Evolutionary conservation across 495 filamentous ascomycete species (phyloP).

Genomic region (Xylaria bambusicola): DNA sequence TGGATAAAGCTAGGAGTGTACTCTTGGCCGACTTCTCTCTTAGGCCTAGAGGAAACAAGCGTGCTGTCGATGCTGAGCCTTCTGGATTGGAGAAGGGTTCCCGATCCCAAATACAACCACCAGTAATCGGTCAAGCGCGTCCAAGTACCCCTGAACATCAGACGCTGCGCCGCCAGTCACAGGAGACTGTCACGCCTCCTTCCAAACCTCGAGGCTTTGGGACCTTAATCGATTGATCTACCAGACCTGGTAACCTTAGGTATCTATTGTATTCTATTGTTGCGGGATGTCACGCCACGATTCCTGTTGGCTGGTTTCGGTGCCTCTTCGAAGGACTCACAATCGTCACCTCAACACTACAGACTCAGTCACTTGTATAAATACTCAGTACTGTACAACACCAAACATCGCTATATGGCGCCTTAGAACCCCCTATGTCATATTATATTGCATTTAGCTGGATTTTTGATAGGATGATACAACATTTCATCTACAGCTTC

Average conservation of each 20-base stretch:
- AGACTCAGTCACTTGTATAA: constrained; percentile 4
- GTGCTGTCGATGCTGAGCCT: neutral
- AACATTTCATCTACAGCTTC: too few species aligned
- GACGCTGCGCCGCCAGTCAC: constrained; percentile 10
- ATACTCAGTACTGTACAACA: neutral
- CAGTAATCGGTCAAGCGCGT: neutral
- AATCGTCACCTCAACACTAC: neutral
- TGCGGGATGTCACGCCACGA: neutral
- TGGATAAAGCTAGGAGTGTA: constrained; percentile 11
- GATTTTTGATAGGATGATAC: too few species aligned
- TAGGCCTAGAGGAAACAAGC: constrained; percentile 26
- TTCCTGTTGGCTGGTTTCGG: neutral
- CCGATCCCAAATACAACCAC: neutral
- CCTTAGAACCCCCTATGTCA: too few species aligned
- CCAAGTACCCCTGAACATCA: constrained; percentile 28
- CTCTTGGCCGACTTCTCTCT: constrained; percentile 29
- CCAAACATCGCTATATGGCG: neutral
- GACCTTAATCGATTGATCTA: constrained; percentile 41
- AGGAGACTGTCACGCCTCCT: constrained; percentile 44
- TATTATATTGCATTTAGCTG: too few species aligned
- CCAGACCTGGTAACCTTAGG: neutral
- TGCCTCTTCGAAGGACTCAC: neutral
- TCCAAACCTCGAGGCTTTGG: constrained; percentile 45
- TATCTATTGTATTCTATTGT: neutral
- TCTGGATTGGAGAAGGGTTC: constrained; percentile 9